These are phyloP conservation scores for Pisolithus tinctorius DNA, from an alignment of 768 basidiomycete genomes.

Conservation along the genomic window DNA sequence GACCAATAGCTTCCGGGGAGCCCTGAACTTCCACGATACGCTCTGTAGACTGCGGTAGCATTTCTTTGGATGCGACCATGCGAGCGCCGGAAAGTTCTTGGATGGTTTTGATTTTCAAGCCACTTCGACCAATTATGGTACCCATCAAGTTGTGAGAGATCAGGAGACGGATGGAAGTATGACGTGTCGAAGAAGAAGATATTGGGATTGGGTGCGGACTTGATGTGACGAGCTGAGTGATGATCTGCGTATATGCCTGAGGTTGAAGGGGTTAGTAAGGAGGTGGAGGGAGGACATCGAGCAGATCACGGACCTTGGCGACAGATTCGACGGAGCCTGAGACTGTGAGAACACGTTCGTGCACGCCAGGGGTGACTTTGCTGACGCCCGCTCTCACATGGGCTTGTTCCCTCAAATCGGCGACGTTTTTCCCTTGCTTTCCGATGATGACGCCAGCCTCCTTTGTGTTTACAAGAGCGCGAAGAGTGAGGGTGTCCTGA, in stretches of 20 bases:
- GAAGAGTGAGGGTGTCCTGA: constrained; percentile 78
- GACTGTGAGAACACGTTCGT: constrained; percentile 95
- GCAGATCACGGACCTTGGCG: constrained; percentile 57
- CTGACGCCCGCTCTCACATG: constrained; percentile 98
- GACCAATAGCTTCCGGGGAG: constrained; percentile 83
- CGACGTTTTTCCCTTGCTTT: constrained; percentile 95
- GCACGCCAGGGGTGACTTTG: constrained; percentile 96
- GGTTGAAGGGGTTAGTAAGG: constrained; percentile 4
- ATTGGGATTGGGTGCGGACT: neutral
- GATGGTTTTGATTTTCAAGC: constrained; percentile 98
- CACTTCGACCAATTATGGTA: constrained; percentile 92
- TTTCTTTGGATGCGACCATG: constrained; percentile 98
- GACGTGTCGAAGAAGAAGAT: constrained; percentile 38
- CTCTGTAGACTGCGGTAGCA: constrained; percentile 98
- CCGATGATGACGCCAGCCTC: constrained; percentile 98
- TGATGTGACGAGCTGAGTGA: constrained; percentile 67
- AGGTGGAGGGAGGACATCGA: constrained; percentile 11
- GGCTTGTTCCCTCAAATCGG: constrained; percentile 90
- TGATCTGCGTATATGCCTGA: constrained; percentile 93
- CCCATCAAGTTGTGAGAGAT: constrained; percentile 99
- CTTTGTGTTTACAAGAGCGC: constrained; percentile 94
- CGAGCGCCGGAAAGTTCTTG: constrained; percentile 94
- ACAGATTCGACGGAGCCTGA: constrained; percentile 89
- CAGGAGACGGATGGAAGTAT: constrained; percentile 92
- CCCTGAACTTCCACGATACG: constrained; percentile 98